A percentile compares a stretch with the other conserved stretches of the same genome.
phyloP scores from a whole-genome alignment of 1,139 yeast genomes.

The Taphrina deformans region DNA sequence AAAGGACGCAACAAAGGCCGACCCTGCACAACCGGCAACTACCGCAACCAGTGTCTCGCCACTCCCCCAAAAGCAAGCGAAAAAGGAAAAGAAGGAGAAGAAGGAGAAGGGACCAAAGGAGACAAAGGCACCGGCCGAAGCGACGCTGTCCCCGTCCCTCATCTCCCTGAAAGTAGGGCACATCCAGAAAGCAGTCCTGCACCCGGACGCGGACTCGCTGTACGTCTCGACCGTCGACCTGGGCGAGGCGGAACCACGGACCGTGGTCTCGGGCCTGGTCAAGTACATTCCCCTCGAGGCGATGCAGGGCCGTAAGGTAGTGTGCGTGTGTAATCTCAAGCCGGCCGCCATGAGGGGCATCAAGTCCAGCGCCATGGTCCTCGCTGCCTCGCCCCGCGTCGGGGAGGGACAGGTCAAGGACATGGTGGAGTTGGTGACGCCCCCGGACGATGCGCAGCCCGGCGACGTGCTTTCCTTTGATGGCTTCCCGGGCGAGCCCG shows the following conservation, averaged over 20 bases:
- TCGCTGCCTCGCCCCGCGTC: slow-evolving; percentile 26
- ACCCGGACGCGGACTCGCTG: slow-evolving; percentile 95
- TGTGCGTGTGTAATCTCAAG: slow-evolving; percentile 74
- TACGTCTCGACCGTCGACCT: slow-evolving; percentile 94
- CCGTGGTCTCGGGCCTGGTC: slow-evolving; percentile 94
- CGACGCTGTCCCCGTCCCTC: slow-evolving; percentile 57
- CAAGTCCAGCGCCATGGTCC: slow-evolving; percentile 92
- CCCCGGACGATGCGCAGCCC: slow-evolving; percentile 90
- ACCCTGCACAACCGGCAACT: slow-evolving; percentile 17
- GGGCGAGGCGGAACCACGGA: slow-evolving; percentile 95
- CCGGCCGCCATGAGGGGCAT: slow-evolving; percentile 94
- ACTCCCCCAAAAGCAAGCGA: slow-evolving; percentile 51
- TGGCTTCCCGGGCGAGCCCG: slow-evolving; percentile 81
- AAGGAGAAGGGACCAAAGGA: slow-evolving; percentile 42
- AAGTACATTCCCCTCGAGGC: slow-evolving; percentile 74
- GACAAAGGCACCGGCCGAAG: slow-evolving; percentile 7
- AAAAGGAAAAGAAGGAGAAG: slow-evolving; percentile 56
- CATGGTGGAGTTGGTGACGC: slow-evolving; percentile 85
- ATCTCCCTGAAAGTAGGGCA: slow-evolving; percentile 88
- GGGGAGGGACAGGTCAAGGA: slow-evolving; percentile 47
- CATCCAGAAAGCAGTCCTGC: slow-evolving; percentile 93
- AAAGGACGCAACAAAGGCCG: slow-evolving; percentile 19
- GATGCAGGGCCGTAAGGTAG: slow-evolving; percentile 79
- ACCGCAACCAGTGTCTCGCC: slow-evolving; percentile 23
- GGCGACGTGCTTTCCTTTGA: slow-evolving; percentile 97